These are phyloP conservation scores for Liriodendron chinense DNA, from an alignment of 164 flowering plant genomes.

Conservation along the genomic window DNA sequence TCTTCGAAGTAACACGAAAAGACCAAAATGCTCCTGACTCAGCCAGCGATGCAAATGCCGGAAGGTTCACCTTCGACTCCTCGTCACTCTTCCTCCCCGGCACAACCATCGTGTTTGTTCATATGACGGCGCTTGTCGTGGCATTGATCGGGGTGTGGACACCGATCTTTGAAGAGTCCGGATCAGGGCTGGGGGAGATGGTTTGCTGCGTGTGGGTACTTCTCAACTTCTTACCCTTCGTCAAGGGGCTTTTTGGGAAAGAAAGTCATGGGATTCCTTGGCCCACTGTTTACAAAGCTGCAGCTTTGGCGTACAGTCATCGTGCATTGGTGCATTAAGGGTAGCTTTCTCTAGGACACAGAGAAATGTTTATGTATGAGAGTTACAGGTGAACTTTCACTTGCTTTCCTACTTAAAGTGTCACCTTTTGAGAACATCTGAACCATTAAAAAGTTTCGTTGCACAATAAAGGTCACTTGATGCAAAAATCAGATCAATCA, in stretches of 20 bases:
- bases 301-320: constrained; percentile 20
- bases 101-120: constrained; percentile 35
- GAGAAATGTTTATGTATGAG: too few relatives aligned
- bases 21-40: constrained; percentile 15
- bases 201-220: constrained; percentile 37
- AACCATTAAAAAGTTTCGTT: too few relatives aligned
- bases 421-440: too few relatives aligned
- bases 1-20: constrained; percentile 48
- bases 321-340: too few relatives aligned
- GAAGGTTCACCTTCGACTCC: constrained; percentile 43
- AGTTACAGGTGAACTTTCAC: too few relatives aligned
- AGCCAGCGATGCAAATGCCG: constrained; percentile 7
- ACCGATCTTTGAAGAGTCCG: neutral
- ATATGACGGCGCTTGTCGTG: constrained; percentile 27
- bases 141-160: constrained; percentile 10
- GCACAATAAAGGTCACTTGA: too few relatives aligned
- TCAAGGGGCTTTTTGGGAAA: constrained; percentile 45
- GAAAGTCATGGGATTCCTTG: constrained; percentile 57
- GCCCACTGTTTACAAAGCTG: constrained; percentile 38
- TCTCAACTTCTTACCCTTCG: constrained; percentile 38
- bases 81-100: constrained; percentile 45
- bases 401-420: too few relatives aligned
- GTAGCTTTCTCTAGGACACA: too few relatives aligned
- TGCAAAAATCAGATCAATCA: too few relatives aligned
- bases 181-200: constrained; percentile 34